Percentiles rank a stretch among this genome's conserved stretches.
Conservation (phyloP, 768 basidiomycete genomes). For the Albatrellus ellisii region DNA sequence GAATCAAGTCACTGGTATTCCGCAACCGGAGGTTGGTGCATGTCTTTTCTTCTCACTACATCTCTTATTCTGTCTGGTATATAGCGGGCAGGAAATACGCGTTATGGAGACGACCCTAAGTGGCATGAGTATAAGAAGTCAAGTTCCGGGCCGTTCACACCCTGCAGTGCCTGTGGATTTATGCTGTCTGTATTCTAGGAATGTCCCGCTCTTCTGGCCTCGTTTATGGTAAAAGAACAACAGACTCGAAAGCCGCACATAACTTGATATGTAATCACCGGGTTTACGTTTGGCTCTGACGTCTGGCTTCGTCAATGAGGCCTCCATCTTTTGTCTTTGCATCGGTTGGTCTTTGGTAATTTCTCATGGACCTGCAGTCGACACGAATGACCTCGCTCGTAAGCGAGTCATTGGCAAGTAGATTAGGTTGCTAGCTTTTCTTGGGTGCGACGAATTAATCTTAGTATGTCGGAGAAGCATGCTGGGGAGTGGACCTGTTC, state of each 20-base stretch:
- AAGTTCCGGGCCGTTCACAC: constrained; percentile 7
- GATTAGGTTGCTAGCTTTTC: too few species aligned
- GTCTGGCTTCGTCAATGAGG: too few species aligned
- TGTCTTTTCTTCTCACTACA: neutral
- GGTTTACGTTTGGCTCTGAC: too few species aligned
- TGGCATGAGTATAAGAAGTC: constrained; percentile 51
- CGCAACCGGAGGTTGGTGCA: constrained; percentile 40
- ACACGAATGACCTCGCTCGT: too few species aligned
- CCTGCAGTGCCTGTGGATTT: neutral
- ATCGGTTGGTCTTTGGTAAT: too few species aligned
- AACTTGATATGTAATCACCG: too few species aligned
- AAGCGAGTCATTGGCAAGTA: too few species aligned
- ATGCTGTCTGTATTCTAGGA: constrained; percentile 12
- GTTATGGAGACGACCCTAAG: constrained; percentile 36
- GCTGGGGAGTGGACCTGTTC: too few species aligned
- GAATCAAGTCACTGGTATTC: constrained; percentile 55
- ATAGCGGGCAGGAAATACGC: constrained; percentile 35
- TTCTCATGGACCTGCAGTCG: too few species aligned
- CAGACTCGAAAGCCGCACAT: neutral
- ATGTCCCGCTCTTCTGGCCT: constrained; percentile 25
- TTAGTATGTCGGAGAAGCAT: too few species aligned
- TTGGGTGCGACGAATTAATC: too few species aligned
- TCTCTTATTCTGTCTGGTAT: neutral
- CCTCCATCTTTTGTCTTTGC: too few species aligned
- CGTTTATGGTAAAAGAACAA: constrained; percentile 7